Evolutionary conservation across 2,329 filamentous ascomycete species (phyloP), one percentile per base, ranked within the genome.

Genomic region (Trichoderma sp.): DNA sequence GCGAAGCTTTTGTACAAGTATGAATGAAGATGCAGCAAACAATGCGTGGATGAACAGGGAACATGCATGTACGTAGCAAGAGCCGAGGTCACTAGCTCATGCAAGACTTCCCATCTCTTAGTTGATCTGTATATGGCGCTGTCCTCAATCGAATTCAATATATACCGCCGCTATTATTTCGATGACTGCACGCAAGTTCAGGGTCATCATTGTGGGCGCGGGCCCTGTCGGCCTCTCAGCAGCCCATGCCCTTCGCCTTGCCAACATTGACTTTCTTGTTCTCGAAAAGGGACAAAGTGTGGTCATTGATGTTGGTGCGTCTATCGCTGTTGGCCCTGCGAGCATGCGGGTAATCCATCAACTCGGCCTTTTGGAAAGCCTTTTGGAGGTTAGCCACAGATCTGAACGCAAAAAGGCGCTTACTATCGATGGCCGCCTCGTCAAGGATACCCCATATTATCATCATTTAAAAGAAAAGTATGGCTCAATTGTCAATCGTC

Each of bases 181-280:
- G 5, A 49, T 24, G 47, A 2, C 47, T 11, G n/a, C 47, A 13
- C 47, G 3, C 21, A 49, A 49, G n/a, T 49, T 49, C 47, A 49
- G 11, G 11, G 47, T 49, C 47, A 49, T 49, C 64, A 69, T 77
- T 10, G 71, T 73, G 11, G 75, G 75, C 35, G 76, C 76, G 1
- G 75, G 75, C 0, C 75, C 75, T 0, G 72, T 74, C 2, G 76
- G 76, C 0, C 71, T 77, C 4, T 72, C 72, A 0, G 73, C 76
- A 1, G 76, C 76, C 1, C 74, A 77, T 21, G 71, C 73, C 0
- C 72, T 77, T 2, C 68, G 68, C 2, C 71, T 56, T 3, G 76
- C 76, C 6, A 70, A 71, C 33, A 77, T 83, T 35, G 79, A 82
- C 68, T 83, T 80, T n/a, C 73, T 81, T 53, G 65, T 83, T 6